Conservation (phyloP, 139 green algal genomes). For the Spirogloea muscicola region DNA sequence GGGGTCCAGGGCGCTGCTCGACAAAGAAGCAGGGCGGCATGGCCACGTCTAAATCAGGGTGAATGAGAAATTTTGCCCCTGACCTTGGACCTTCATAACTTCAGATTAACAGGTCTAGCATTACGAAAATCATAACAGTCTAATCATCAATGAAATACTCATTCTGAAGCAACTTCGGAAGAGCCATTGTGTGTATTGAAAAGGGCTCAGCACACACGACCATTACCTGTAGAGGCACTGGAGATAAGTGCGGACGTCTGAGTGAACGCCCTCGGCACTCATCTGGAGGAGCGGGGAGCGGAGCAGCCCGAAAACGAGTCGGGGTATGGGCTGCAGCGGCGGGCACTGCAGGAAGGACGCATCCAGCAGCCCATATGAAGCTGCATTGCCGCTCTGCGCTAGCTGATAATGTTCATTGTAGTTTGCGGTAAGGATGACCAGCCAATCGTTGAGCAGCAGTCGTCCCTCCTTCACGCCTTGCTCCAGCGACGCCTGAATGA, state of each 20-base stretch:
- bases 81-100: too few species aligned
- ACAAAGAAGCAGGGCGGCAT: too few species aligned
- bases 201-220: too few species aligned
- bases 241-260: conserved; percentile 63
- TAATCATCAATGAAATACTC: too few species aligned
- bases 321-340: conserved; percentile 64
- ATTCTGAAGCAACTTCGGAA: too few species aligned
- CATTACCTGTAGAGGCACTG: conserved; percentile 52
- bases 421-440: conserved; percentile 68
- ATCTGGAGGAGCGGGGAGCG: conserved; percentile 60
- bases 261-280: conserved; percentile 49
- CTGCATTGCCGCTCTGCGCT: conserved; percentile 20
- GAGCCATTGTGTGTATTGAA: too few species aligned
- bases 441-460: conserved; percentile 82
- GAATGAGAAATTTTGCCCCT: too few species aligned
- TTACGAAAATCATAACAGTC: too few species aligned
- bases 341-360: conserved; percentile 57
- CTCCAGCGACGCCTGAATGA: conserved; percentile 48
- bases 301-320: conserved; percentile 83
- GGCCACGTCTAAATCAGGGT: too few species aligned
- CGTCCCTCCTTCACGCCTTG: conserved; percentile 62
- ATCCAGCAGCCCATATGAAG: conserved; percentile 54
- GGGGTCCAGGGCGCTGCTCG: conserved; percentile 63
- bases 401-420: conserved; percentile 58
- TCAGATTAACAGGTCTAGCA: too few species aligned